These are phyloP conservation scores for Trichoderma sp. DNA, from an alignment of 2,329 filamentous ascomycete genomes.

Conservation along the genomic window DNA sequence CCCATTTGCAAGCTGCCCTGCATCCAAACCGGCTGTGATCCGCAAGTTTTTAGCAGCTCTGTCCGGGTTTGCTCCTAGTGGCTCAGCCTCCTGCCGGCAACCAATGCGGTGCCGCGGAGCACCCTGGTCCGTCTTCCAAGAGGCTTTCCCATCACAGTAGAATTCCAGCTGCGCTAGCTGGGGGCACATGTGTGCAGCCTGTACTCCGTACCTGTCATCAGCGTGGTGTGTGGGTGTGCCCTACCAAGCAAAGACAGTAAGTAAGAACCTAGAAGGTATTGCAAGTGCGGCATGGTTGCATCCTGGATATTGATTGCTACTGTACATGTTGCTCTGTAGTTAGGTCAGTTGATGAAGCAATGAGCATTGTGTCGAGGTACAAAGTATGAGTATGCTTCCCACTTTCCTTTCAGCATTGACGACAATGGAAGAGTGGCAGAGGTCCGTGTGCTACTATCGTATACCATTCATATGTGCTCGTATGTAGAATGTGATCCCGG, in stretches of 20 bases:
- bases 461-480: not conserved
- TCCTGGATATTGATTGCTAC: not conserved
- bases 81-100: constrained; percentile 20
- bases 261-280: not conserved
- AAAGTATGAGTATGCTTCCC: not conserved
- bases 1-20: constrained; percentile 24
- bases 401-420: not conserved
- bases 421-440: not conserved
- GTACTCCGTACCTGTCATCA: constrained; percentile 18
- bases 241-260: not conserved
- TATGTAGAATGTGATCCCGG: constrained; percentile 3
- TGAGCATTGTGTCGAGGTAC: not conserved
- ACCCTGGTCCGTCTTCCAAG: constrained; percentile 20
- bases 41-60: constrained; percentile 18
- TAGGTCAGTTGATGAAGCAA: not conserved
- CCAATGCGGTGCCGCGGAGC: constrained; percentile 24
- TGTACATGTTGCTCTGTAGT: not conserved
- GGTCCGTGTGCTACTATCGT: not conserved
- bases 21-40: constrained; percentile 22
- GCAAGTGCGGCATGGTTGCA: not conserved
- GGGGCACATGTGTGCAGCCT: not conserved
- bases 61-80: constrained; percentile 22
- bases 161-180: constrained; percentile 6
- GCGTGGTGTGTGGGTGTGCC: not conserved
- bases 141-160: constrained; percentile 22